These are phyloP conservation scores for Centrapalus pauciflorus DNA, from an alignment of 129 eudicot species.

Conservation along the genomic window DNA sequence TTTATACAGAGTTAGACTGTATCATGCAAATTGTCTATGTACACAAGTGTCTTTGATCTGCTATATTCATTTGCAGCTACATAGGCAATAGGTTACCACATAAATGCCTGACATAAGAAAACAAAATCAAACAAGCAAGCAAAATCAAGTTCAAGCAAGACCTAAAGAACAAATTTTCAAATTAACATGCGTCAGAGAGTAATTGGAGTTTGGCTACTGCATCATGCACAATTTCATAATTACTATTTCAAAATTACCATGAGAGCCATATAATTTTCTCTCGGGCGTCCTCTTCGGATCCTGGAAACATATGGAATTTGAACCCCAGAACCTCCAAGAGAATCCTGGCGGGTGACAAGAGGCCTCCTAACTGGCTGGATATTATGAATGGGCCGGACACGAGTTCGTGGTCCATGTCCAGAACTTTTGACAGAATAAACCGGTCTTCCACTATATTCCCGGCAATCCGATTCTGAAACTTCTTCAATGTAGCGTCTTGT, in stretches of 20 bases:
- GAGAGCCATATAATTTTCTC: constrained; percentile 69
- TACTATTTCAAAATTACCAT: constrained; percentile 45
- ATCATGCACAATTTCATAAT: neutral
- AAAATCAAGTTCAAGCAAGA: neutral
- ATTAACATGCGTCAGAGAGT: neutral
- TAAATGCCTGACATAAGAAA: neutral
- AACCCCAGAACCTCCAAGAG: constrained; percentile 93
- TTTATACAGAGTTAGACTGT: too few species aligned
- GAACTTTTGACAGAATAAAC: constrained; percentile 35
- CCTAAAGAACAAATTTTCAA: neutral
- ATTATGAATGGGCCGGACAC: constrained; percentile 38
- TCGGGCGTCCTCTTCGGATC: constrained; percentile 86
- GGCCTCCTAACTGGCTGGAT: constrained; percentile 46
- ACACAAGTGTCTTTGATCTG: too few species aligned
- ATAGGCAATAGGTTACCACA: neutral
- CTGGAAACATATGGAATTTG: constrained; percentile 88
- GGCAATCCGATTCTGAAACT: constrained; percentile 65
- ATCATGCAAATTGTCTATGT: too few species aligned
- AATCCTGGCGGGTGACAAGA: constrained; percentile 73
- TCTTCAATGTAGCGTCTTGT: constrained; percentile 92
- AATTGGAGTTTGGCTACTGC: neutral
- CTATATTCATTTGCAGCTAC: too few species aligned
- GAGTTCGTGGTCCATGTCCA: constrained; percentile 33
- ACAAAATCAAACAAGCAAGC: constrained; percentile 3
- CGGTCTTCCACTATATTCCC: constrained; percentile 47